Base-by-base conservation (phyloP, 2,329 filamentous ascomycete genomes). In the Sporothrix inflata region DNA sequence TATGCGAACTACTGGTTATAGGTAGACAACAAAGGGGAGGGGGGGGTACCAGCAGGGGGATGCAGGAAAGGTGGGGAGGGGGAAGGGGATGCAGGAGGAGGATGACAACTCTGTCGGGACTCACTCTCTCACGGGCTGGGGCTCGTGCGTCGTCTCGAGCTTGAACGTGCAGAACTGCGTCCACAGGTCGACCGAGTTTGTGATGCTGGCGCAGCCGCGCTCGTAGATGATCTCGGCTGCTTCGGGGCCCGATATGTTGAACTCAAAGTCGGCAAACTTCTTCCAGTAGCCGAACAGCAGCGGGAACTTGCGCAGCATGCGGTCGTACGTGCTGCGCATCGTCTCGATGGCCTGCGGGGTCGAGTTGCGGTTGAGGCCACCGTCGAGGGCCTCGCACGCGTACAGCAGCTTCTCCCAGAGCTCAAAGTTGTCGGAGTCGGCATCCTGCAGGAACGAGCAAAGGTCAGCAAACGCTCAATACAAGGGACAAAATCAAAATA, bases 121-220 rank as follows among this genome's bases (percentile, higher is more conserved):
- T 98, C 97, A 99, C 96, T 98, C 96, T 97, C 96, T 91, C 85
- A 98, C 97, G 83, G 97, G 88, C 81, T 97, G 93, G 78, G 93
- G 89, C 80, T 97, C 94, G 84, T 99, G 96, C 77, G 93, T 96
- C 72, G 96, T 98, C 81, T 98, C 94, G 84, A 96, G 94, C 83
- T 98, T 98, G 89, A 98, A 98, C 78, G 91, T 89, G 85, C 95
- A 98, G 85, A 98, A 99, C 79, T 97, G 94, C 70, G 94, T 92
- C 96, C 96, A 99, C 73, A 99, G 86, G 81, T 99, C 96, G 78
- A 98, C 94, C 47, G 95, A 98, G 79, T 93, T 94, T 71, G 92
- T 91, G 79, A 98, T 94, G 83, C 94, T 96, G 57, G 94, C 94
- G 78, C 97, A 92, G 76, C 96, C 96, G 81, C 96, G 90, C 84